Evolutionary conservation across 305 asterid genomes (phyloP).

Genomic region (Fraxinus greggii): DNA sequence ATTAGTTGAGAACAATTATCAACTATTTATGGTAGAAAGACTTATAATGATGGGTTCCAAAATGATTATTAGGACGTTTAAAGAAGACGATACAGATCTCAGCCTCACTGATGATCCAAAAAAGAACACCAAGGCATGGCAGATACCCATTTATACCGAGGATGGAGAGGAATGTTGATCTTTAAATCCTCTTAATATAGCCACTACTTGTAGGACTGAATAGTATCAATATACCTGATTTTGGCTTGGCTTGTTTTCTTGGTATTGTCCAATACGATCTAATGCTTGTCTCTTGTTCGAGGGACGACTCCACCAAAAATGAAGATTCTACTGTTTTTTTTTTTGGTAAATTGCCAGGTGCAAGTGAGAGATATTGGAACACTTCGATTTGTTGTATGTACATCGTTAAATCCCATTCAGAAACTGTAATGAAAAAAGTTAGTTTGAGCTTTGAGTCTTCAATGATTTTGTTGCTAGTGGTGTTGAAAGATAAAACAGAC

Average conservation of each 20-base stretch:
- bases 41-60: conserved; percentile 79
- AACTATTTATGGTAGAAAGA: conserved; percentile 85
- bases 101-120: conserved; percentile 89
- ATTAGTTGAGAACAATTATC: conserved; percentile 72
- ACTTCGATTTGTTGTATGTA: background rate
- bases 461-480: background rate
- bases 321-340: background rate
- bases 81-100: conserved; percentile 63
- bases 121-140: conserved; percentile 81
- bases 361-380: background rate
- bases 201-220: background rate
- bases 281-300: background rate
- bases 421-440: background rate
- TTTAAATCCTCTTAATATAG: background rate
- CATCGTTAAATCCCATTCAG: background rate
- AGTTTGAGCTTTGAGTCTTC: background rate
- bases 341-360: background rate
- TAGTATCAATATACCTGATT: background rate
- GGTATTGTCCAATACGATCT: background rate
- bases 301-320: background rate
- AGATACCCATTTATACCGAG: conserved; percentile 64
- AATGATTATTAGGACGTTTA: conserved; percentile 59
- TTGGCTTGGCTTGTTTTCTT: background rate
- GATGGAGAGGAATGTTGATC: conserved; percentile 60
- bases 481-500: background rate